Base-by-base conservation (phyloP, 352 stramenopile species). In the Pythium sp. region DNA sequence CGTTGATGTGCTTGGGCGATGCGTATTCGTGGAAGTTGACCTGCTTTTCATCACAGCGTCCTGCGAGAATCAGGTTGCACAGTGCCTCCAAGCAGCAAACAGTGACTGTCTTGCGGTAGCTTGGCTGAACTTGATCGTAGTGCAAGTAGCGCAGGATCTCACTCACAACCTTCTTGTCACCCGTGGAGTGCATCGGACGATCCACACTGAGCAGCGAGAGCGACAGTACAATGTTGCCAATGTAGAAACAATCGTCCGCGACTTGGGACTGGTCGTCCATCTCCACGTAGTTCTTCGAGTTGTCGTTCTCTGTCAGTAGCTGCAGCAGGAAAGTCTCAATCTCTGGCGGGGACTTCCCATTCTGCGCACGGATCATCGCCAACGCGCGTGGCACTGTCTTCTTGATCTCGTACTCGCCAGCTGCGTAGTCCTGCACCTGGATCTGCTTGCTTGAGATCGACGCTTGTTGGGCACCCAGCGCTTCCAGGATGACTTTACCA, bases 241-340 rank as follows among this genome's bases (percentile, higher is more conserved):
- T 76, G 81, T 94, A 95, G 64, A 92, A 95, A 51, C 86, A 93
- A 73, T 95, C 86, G 58, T 94, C 87, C 0, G 83, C 86, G 56
- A 94, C 87, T 71, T 92, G 85, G 0, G 84, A 93, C 63, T 93
- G 84, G 47, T 95, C 87, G 64, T 88, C 86, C 86, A 94, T 94
- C 68, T 95, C 84, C 36, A 95, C 85, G 54, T 94, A 95, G 64
- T 95, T 95, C 65, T 95, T 94, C 55, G 87, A 95, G 71, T 95
- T 95, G 76, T 95, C 87, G 64, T 95, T 95, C 62, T 95, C 86
- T 26, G 62, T 82, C 22, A 95, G 80, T 46, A 95, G 63, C 62
- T 95, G 86, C 30, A 95, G 59, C 63, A 95, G 58, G 49, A 95
- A 95, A 0, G 71, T 80, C 58, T 94, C 87, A 36, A 95, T 93